Percentiles rank a stretch among this genome's conserved stretches.
Evolutionary conservation across 2,329 filamentous ascomycete species (phyloP).

Genomic region (Neonectria faginata): DNA sequence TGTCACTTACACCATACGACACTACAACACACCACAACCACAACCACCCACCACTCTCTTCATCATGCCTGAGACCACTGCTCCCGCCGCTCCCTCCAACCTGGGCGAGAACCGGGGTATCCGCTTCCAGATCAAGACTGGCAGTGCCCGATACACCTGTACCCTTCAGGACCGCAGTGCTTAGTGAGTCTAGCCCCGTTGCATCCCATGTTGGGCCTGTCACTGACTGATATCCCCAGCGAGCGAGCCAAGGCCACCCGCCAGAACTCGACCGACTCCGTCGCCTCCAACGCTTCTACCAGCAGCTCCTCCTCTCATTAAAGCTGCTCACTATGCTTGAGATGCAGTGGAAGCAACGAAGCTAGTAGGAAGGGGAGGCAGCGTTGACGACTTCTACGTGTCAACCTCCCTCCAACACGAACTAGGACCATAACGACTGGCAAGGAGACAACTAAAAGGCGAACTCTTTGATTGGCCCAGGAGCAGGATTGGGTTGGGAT

Average conservation of each 20-base stretch:
- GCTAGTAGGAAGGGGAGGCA: not conserved
- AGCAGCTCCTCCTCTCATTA: conserved; percentile 42
- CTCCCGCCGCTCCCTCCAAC: conserved; percentile 38
- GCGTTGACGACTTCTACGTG: conserved; percentile 19
- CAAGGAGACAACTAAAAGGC: conserved; percentile 17
- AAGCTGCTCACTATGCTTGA: conserved; percentile 1
- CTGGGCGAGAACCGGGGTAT: conserved; percentile 56
- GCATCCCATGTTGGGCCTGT: not conserved
- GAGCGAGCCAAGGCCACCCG: conserved; percentile 56
- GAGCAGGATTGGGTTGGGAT: conserved; percentile 26
- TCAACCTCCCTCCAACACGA: conserved; percentile 12
- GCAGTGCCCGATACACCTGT: conserved; percentile 54
- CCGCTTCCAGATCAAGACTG: conserved; percentile 61
- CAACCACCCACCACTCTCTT: conserved; percentile 24
- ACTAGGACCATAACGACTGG: conserved; percentile 6
- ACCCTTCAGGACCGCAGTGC: conserved; percentile 57
- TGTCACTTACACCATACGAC: conserved; percentile 27
- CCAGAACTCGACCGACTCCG: conserved; percentile 52
- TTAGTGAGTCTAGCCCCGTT: conserved; percentile 53
- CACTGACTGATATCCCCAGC: conserved; percentile 45
- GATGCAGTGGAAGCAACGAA: conserved; percentile 1
- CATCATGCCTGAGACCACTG: conserved; percentile 40
- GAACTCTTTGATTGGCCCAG: conserved; percentile 29
- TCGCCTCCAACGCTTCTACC: conserved; percentile 47
- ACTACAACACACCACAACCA: conserved; percentile 27